Evolutionary conservation across 2,329 filamentous ascomycete species (phyloP), one percentile per base, ranked within the genome.

Genomic region (Fusarium austroafricanum): DNA sequence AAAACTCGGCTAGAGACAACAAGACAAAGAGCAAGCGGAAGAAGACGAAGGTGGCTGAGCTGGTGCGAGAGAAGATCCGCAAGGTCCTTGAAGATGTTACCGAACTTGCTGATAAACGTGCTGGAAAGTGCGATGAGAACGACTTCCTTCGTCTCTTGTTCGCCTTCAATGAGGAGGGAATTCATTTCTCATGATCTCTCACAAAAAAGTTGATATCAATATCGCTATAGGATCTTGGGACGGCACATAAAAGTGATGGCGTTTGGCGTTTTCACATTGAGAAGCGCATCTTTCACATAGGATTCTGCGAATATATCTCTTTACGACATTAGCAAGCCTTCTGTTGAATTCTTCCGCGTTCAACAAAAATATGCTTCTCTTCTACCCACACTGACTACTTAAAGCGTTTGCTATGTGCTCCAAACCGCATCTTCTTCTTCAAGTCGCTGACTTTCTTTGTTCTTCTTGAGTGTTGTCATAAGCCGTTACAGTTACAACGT

Each of bases 151-250:
- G 90, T 71, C 79, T 97, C 68, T 80, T 97, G 38, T 86, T 84
- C 71, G 91, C 92, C 3, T 97, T 97, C 79, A 97, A 97, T 77
- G 88, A 93, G 70, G 93, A 97, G 77, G 93, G 93, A 28, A 95
- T 98, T 61, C 95, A 97, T 81, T 98, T 98, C 78, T 91, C 88
- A 65, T 94, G 79, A 83, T 43, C 15, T 37, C 26, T 39, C 21
- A 28, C 44, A 21, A 52, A 17, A 54, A 54, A 42, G 53, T 54
- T 38, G 49, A 59, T 40, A 49, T 35, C 20, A 33, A 26, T 54
- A n/a, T 43, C 28, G 18, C 28, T 15, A 37, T 40, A 38, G 50
- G 51, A 55, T 40, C 52, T 49, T 14, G 38, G 54, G 45, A 31
- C 7, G 47, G 50, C 50, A 29, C 20, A 63, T 47, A 55, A 60